Evolutionary conservation across 176 grass and related monocot species (phyloP).

Genomic region (Tillandsia fasciculata): DNA sequence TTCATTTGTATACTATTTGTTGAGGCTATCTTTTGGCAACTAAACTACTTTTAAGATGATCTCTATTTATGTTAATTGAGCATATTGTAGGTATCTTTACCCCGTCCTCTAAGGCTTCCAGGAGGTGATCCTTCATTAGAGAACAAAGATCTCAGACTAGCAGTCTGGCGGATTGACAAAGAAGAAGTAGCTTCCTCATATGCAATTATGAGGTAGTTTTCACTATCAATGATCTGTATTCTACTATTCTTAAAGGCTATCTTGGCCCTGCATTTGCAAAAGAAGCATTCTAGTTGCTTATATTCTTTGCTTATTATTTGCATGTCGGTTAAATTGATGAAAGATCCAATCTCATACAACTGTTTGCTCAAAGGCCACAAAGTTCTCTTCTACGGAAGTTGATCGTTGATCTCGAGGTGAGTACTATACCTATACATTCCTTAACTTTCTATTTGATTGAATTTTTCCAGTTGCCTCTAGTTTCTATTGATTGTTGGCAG

Average conservation of each 20-base stretch:
- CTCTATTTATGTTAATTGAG: constrained; percentile 20
- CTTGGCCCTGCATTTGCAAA: neutral
- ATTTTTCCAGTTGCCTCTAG: constrained; percentile 6
- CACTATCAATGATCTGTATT: neutral
- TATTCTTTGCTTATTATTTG: constrained; percentile 22
- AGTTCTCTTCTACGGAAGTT: constrained; percentile 57
- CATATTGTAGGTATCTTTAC: constrained; percentile 68
- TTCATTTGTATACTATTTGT: neutral
- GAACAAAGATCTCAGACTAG: constrained; percentile 32
- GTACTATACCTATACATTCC: neutral
- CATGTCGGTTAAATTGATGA: constrained; percentile 12
- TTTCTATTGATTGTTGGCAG: constrained; percentile 38
- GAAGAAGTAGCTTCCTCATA: constrained; percentile 83
- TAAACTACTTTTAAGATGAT: neutral
- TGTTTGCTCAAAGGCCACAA: constrained; percentile 61
- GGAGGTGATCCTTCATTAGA: constrained; percentile 47
- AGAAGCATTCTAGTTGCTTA: neutral
- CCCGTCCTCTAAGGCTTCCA: constrained; percentile 63
- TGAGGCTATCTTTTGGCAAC: neutral
- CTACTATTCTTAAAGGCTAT: neutral
- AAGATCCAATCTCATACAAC: constrained; percentile 73
- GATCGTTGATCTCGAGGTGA: constrained; percentile 83
- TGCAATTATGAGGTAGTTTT: constrained; percentile 68
- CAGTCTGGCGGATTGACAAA: constrained; percentile 86
- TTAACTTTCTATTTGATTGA: neutral